Evolutionary conservation across 371 early-diverging fungal species (phyloP).

Genomic region (Blastocladiella emersonii): DNA sequence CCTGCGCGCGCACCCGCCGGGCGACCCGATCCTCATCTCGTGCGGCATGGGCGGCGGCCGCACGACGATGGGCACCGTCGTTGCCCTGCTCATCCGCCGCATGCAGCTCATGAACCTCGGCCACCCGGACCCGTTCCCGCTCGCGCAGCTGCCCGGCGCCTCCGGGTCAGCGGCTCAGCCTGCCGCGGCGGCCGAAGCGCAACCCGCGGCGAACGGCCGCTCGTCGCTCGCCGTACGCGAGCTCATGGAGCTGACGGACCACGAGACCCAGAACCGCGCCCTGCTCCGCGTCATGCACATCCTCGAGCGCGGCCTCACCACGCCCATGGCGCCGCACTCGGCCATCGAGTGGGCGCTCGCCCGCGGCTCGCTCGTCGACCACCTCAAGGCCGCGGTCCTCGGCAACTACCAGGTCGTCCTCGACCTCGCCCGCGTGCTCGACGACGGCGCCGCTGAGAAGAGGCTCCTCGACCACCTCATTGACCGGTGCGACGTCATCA

Average conservation of each 20-base stretch:
- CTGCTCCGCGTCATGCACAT: slow-evolving; percentile 38
- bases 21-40: slow-evolving; percentile 49
- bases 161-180: no score
- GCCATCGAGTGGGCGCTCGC: slow-evolving; percentile 47
- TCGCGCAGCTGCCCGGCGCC: neutral
- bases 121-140: slow-evolving; percentile 30
- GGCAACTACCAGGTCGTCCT: slow-evolving; percentile 47
- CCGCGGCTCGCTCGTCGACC: slow-evolving; percentile 34
- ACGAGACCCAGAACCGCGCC: slow-evolving; percentile 31
- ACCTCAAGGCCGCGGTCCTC: slow-evolving; percentile 41
- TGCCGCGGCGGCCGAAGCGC: no score
- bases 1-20: slow-evolving; percentile 27
- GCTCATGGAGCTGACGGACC: slow-evolving; percentile 28
- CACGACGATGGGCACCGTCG: slow-evolving; percentile 29
- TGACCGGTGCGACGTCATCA: slow-evolving; percentile 42
- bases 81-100: slow-evolving; percentile 13
- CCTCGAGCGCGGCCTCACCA: slow-evolving; percentile 32
- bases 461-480: slow-evolving; percentile 39
- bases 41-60: slow-evolving; percentile 60
- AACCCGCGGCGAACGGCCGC: neutral
- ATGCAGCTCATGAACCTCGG: slow-evolving; percentile 33
- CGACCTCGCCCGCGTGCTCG: slow-evolving; percentile 34
- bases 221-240: slow-evolving; percentile 9
- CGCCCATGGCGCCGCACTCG: slow-evolving; percentile 25
- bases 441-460: slow-evolving; percentile 36